Evolutionary conservation across 768 basidiomycete genomes (phyloP), one percentile per base, ranked within the genome.

Genomic region (Kwoniella dendrophila): DNA sequence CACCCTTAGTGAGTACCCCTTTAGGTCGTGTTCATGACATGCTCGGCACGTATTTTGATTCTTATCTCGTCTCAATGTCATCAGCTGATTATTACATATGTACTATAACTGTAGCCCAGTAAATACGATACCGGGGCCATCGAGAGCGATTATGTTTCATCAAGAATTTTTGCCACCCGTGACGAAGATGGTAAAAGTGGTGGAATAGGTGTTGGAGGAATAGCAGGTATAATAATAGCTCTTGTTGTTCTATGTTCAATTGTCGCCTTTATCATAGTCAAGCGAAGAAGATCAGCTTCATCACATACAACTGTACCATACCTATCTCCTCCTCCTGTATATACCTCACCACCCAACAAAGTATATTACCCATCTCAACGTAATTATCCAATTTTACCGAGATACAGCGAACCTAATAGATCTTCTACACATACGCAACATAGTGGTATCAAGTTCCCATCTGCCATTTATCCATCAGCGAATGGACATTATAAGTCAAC

Each of bases 111-210:
- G n/a, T n/a, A n/a, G n/a, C n/a, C n/a, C n/a, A n/a, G n/a, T n/a
- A n/a, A n/a, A n/a, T n/a, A n/a, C n/a, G n/a, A n/a, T n/a, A n/a
- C n/a, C n/a, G n/a, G n/a, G n/a, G n/a, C n/a, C n/a, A n/a, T n/a
- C n/a, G n/a, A n/a, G n/a, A n/a, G n/a, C n/a, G n/a, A n/a, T n/a
- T n/a, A n/a, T n/a, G n/a, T n/a, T n/a, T n/a, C n/a, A n/a, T n/a
- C n/a, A n/a, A n/a, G 4, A 32, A 12, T 32, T 27, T 59, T 59
- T 51, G 58, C 48, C 58, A 59, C 58, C 24, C 58, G 58, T 12
- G 49, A 34, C 7, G 38, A 50, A 32, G 49, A 48, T 38, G 57
- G 49, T 20, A 47, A 49, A 6, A 50, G 58, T 3, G 58, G 59
- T 30, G 59, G 59, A 26, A 29, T 61, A 12, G 44, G 51, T 34